A percentile compares a stretch with the other conserved stretches of the same genome.
These are phyloP conservation scores for Cyphellophora attinorum DNA, from an alignment of 2,329 filamentous ascomycete species.

Conservation along the genomic window DNA sequence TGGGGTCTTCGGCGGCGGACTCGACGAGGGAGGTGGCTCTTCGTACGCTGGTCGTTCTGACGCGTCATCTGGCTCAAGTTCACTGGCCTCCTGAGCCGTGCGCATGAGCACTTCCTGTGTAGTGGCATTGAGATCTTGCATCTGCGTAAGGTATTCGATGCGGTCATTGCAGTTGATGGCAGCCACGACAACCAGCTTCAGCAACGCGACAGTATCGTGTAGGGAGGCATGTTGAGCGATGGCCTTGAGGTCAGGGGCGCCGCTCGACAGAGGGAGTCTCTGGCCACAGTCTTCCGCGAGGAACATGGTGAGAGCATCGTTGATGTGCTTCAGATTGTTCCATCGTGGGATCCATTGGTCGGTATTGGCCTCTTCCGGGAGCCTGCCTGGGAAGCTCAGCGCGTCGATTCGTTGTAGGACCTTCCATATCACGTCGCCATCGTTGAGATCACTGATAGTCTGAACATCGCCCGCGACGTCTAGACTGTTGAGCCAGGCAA, in stretches of 20 bases:
- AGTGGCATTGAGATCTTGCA: conserved; percentile 32
- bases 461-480: conserved; percentile 15
- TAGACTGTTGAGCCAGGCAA: conserved; percentile 33
- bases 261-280: conserved; percentile 29
- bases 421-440: conserved; percentile 37
- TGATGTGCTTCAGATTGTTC: conserved; percentile 39
- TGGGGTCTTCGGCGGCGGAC: conserved; percentile 3
- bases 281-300: conserved; percentile 36
- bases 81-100: conserved; percentile 37
- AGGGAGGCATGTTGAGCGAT: conserved; percentile 34
- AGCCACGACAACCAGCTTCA: conserved; percentile 55
- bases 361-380: conserved; percentile 32
- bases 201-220: conserved; percentile 42
- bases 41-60: conserved; percentile 19
- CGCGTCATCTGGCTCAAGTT: conserved; percentile 26
- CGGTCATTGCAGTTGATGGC: conserved; percentile 50
- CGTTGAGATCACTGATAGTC: conserved; percentile 28
- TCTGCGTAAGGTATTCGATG: conserved; percentile 43
- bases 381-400: conserved; percentile 36
- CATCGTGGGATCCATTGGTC: conserved; percentile 39
- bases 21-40: conserved; percentile 9
- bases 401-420: conserved; percentile 38
- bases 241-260: conserved; percentile 36
- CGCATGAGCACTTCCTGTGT: conserved; percentile 37
- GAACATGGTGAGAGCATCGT: conserved; percentile 36